Evolutionary conservation across 2,329 filamentous ascomycete genomes (phyloP), one percentile per base, ranked within the genome.

Genomic region (Bipolaris victoriae): DNA sequence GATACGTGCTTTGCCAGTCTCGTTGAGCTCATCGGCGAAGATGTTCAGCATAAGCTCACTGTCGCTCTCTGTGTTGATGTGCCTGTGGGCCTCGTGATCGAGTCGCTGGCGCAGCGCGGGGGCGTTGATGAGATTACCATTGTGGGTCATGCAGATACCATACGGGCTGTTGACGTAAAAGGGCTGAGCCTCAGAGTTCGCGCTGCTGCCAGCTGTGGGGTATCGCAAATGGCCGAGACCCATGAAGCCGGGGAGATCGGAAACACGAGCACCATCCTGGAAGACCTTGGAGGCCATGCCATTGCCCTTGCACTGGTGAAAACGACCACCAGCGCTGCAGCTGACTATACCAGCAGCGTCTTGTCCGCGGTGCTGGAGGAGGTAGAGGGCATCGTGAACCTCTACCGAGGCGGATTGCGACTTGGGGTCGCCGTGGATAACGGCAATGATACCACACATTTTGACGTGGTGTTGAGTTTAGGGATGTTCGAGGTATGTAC

Each of bases 101-200:
- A 96, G 82, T 72, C 88, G 91, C 59, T 82, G 78, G 74, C 85
- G 86, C 46, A 96, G 81, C 50, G 90, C 87, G 1, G 83, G 82
- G 5, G 88, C 86, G 72, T 96, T 92, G 80, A 96, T 90, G 45
- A 97, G 82, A 78, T 97, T 97, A 58, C 93, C 92, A 71, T 97
- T 97, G 78, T 95, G 89, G 20, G 88, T 85, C 73, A 95, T 85
- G 70, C 85, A 90, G 67, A 96, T 89, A 46, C 92, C 92, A 72
- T 92, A 95, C 1, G 91, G 91, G 61, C 80, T 82, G 80, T 96
- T 96, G 69, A 95, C 91, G 73, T 95, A 97, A 77, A 97, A 96
- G 0, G 93, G 93, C 77, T 97, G 92, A 10, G 91, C 91, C 78
- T 97, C 92, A 7, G 91, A 88, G 70, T 91, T 94, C 57, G 86